These are phyloP conservation scores for Backusella tuberculispora DNA, from an alignment of 192 early-diverging fungal species.

Conservation along the genomic window DNA sequence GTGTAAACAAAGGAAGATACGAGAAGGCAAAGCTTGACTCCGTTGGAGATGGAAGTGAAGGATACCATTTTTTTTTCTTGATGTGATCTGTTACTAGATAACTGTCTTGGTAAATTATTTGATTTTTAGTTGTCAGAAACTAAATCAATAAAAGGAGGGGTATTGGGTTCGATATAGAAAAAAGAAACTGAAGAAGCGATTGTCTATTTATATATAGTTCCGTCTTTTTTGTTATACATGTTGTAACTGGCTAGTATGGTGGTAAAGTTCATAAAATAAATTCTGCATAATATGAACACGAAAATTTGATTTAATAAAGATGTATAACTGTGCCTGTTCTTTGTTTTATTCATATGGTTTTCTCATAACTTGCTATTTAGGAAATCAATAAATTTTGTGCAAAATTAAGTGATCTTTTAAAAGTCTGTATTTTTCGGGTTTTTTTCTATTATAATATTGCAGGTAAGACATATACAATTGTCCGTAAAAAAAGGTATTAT, in stretches of 20 bases:
- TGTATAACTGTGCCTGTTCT: background rate
- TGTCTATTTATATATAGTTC: background rate
- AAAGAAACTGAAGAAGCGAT: background rate
- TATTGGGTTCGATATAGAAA: background rate
- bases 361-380: background rate
- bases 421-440: background rate
- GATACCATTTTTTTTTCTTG: conserved; percentile 9
- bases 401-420: background rate
- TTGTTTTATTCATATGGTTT: background rate
- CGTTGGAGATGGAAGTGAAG: conserved; percentile 3
- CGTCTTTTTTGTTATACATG: no score
- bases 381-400: conserved; percentile 10
- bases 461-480: background rate
- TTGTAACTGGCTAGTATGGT: no score
- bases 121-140: conserved; percentile 4
- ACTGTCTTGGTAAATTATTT: background rate
- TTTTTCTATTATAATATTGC: background rate
- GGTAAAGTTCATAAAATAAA: no score
- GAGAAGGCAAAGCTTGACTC: background rate
- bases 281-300: background rate
- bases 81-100: no score
- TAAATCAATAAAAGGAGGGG: background rate
- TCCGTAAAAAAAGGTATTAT: background rate
- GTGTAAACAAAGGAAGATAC: background rate
- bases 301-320: background rate